Conservation (phyloP, 352 stramenopile genomes). For the Phytophthora kernoviae region DNA sequence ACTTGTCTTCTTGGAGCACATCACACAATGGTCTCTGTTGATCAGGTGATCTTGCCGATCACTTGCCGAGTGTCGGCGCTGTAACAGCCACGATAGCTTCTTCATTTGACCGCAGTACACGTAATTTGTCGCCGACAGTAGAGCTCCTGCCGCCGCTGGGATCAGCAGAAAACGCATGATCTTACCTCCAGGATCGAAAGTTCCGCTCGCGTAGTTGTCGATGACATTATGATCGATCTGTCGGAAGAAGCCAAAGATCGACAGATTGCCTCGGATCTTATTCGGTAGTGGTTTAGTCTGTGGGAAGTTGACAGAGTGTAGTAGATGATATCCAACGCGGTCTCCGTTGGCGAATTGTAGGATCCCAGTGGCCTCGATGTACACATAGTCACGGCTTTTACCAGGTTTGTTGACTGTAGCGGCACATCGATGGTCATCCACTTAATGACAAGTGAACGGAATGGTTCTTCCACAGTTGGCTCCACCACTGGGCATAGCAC, state of each 20-base stretch:
- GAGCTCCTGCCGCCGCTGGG: slow-evolving; percentile 25
- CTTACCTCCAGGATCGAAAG: slow-evolving; percentile 25
- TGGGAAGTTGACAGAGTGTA: slow-evolving; percentile 50
- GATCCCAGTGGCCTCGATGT: slow-evolving; percentile 45
- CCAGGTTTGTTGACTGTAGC: slow-evolving; percentile 15
- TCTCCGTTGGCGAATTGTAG: slow-evolving; percentile 24
- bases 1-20: slow-evolving; percentile 28
- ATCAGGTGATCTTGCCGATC: slow-evolving; percentile 7
- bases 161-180: slow-evolving; percentile 38
- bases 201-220: slow-evolving; percentile 34
- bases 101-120: slow-evolving; percentile 58
- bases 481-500: slow-evolving; percentile 27
- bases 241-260: slow-evolving; percentile 44
- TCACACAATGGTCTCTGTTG: slow-evolving; percentile 20
- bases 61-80: slow-evolving; percentile 7
- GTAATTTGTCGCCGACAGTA: slow-evolving; percentile 35
- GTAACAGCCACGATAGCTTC: slow-evolving; percentile 53
- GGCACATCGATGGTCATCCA: slow-evolving; percentile 37
- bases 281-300: slow-evolving; percentile 31
- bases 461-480: slow-evolving; percentile 35
- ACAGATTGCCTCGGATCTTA: slow-evolving; percentile 40
- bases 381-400: slow-evolving; percentile 41
- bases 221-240: slow-evolving; percentile 42
- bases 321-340: slow-evolving; percentile 42
- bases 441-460: slow-evolving; percentile 36